Conservation (phyloP, 768 basidiomycete species). For the Tulasnella sp. region DNA sequence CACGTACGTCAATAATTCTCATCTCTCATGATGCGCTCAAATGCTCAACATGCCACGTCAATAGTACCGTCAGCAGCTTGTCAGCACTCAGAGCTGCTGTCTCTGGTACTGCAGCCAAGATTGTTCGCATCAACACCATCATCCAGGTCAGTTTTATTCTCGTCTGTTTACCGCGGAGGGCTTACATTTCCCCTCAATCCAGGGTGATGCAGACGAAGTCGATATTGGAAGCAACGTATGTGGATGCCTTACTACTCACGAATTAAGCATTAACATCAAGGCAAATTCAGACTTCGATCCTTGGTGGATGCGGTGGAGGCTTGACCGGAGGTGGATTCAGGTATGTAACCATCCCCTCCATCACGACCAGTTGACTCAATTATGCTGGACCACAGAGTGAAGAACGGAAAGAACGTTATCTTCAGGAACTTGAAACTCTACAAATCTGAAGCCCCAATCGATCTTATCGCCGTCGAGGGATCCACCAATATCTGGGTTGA, state of each 20-base stretch:
- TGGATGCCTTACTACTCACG: too few relatives aligned
- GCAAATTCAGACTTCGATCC: slow-evolving; percentile 6
- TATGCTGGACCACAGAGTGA: too few relatives aligned
- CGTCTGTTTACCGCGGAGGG: too few relatives aligned
- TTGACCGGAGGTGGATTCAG: slow-evolving; percentile 6
- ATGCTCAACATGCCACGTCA: not conserved
- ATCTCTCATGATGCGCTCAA: not conserved
- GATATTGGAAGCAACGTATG: slow-evolving; percentile 7
- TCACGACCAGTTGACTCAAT: too few relatives aligned
- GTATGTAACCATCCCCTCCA: too few relatives aligned
- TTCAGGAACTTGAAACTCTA: slow-evolving; percentile 7
- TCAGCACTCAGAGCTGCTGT: slow-evolving; percentile 16
- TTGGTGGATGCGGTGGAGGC: slow-evolving; percentile 6
- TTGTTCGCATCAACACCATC: slow-evolving; percentile 17
- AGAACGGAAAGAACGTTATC: slow-evolving; percentile 10
- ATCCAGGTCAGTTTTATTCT: too few relatives aligned
- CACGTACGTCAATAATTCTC: slow-evolving; percentile 9
- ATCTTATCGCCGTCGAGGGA: not conserved
- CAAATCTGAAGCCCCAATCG: slow-evolving; percentile 1
- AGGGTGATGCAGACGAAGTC: slow-evolving; percentile 9
- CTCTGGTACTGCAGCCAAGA: slow-evolving; percentile 15
- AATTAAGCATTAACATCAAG: too few relatives aligned
- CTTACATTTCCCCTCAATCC: too few relatives aligned
- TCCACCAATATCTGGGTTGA: not conserved
- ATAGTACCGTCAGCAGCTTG: slow-evolving; percentile 16